phyloP scores from a whole-genome alignment of 495 filamentous ascomycete genomes.

The Trichocladium uniseriatum region DNA sequence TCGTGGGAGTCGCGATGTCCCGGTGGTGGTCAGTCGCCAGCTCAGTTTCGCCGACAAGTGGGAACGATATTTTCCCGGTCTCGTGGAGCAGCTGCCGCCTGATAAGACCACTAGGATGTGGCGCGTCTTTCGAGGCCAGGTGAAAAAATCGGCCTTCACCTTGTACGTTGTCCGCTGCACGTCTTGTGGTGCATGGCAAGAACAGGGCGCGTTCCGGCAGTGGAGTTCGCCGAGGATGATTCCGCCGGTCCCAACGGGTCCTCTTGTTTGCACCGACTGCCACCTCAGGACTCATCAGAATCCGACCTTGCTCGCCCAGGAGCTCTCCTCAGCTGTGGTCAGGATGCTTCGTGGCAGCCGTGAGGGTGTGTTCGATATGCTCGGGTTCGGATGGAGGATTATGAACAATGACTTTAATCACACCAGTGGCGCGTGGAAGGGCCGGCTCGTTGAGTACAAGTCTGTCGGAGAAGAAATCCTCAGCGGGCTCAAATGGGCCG shows the following conservation, averaged over 20 bases:
- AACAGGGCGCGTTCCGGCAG: background rate
- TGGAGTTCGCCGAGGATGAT: background rate
- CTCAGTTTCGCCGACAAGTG: background rate
- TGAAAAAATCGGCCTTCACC: background rate
- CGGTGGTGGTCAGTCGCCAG: background rate
- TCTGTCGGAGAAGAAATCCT: background rate
- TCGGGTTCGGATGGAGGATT: background rate
- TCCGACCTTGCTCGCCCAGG: background rate
- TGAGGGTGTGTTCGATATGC: accelerated
- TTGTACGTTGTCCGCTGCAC: background rate
- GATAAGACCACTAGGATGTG: background rate
- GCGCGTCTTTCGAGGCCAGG: background rate
- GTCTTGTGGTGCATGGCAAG: constrained; percentile 1
- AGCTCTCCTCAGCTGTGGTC: background rate
- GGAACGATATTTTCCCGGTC: background rate
- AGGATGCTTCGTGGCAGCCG: background rate
- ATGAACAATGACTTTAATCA: background rate
- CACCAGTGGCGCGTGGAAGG: too few relatives aligned
- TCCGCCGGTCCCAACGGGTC: background rate
- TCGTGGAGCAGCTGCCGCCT: background rate
- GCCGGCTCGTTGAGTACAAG: background rate
- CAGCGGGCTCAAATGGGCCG: background rate
- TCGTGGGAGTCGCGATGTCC: background rate
- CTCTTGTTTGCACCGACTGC: constrained; percentile 1
- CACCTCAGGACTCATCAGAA: background rate